A percentile compares a stretch with the other conserved stretches of the same genome.
Conservation (phyloP, 2,329 filamentous ascomycete species). For the Geosmithia putterillii region DNA sequence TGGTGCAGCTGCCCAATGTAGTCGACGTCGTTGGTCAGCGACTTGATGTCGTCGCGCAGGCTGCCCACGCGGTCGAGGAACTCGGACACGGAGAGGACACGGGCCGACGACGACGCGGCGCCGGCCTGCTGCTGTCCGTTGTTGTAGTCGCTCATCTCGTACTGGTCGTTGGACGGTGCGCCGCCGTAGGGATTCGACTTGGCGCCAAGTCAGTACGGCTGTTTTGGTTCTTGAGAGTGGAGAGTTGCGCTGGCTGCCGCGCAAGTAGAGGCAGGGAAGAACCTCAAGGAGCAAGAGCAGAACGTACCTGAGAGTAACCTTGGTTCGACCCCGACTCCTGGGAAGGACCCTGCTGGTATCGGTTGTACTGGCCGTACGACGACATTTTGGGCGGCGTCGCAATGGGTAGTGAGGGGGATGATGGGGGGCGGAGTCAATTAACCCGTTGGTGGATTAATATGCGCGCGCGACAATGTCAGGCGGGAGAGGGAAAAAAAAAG, state of each 20-base stretch:
- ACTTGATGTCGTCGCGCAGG: conserved; percentile 55
- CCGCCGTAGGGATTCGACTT: conserved; percentile 16
- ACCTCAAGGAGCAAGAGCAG: neutral
- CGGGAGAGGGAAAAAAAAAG: no score
- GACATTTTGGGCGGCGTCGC: no score
- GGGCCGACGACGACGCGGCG: conserved; percentile 4
- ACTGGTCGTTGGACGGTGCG: conserved; percentile 22
- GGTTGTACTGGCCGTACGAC: conserved; percentile 51
- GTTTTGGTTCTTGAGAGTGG: neutral
- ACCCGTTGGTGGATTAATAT: no score
- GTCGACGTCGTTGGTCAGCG: conserved; percentile 53
- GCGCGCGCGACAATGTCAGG: no score
- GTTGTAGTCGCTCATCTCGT: conserved; percentile 42
- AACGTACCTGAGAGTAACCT: conserved; percentile 26
- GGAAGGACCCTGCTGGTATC: conserved; percentile 42
- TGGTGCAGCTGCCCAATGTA: conserved; percentile 60
- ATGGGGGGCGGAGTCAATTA: conserved; percentile 6
- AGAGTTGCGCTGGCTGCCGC: no score
- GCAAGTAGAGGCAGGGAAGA: neutral
- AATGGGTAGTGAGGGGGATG: no score
- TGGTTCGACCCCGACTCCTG: conserved; percentile 36
- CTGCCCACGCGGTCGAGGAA: conserved; percentile 57
- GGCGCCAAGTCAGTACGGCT: no score
- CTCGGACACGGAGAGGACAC: conserved; percentile 39
- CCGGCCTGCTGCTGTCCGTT: conserved; percentile 13